Conservation (phyloP, 2,329 filamentous ascomycete genomes). For the Ophiostoma tasmaniense region DNA sequence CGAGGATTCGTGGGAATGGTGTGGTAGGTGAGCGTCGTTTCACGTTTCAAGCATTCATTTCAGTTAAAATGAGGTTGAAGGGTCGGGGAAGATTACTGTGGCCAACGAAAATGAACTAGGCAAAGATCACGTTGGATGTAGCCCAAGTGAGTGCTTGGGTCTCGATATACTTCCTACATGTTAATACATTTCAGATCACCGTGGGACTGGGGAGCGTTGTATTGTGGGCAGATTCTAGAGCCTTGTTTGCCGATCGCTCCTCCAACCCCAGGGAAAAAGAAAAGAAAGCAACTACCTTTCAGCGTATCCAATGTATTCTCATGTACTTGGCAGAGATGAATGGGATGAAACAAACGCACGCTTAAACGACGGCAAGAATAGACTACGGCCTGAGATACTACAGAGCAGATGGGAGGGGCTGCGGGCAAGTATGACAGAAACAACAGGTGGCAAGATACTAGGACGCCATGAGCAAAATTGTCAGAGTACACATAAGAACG, state of each 20-base stretch:
- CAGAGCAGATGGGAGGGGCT: not conserved
- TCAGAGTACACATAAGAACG: not conserved
- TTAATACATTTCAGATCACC: not conserved
- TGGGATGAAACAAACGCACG: not conserved
- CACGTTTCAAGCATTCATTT: not conserved
- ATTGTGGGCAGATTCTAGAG: not conserved
- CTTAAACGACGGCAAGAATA: not conserved
- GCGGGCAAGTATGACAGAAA: not conserved
- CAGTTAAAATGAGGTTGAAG: no score
- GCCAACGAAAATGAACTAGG: no score
- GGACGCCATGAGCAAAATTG: not conserved
- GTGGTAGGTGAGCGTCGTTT: not conserved
- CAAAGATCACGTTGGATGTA: not conserved
- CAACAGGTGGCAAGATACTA: not conserved
- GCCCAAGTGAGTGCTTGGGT: no score
- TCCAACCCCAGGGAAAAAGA: not conserved
- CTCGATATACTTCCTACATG: no score
- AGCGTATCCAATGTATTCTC: not conserved
- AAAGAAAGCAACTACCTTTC: not conserved
- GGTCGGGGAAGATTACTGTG: no score
- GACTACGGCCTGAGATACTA: no score
- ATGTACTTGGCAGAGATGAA: not conserved
- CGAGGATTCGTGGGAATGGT: not conserved
- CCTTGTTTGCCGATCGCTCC: not conserved
- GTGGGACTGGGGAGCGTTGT: slow-evolving; percentile 2